Evolutionary conservation across 2,329 filamentous ascomycete species (phyloP).

Genomic region (Dactylella cylindrospora): DNA sequence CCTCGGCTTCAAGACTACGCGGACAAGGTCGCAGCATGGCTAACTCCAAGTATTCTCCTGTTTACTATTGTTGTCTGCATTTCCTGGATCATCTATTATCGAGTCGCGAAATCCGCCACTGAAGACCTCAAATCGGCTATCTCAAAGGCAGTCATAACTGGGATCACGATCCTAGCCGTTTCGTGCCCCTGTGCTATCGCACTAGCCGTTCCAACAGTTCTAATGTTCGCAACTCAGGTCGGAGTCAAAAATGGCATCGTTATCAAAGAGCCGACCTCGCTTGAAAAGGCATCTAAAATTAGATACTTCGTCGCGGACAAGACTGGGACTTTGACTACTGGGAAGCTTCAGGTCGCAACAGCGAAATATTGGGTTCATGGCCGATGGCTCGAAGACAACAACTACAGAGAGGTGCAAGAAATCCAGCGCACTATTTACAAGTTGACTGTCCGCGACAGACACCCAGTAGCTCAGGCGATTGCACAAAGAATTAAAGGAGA

Average conservation of each 20-base stretch:
- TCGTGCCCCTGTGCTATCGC: constrained; percentile 80
- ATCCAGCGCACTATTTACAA: constrained; percentile 18
- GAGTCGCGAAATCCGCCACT: not conserved
- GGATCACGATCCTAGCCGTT: constrained; percentile 72
- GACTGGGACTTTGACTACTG: constrained; percentile 72
- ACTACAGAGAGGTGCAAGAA: constrained; percentile 14
- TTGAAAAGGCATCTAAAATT: constrained; percentile 64
- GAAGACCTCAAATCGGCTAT: constrained; percentile 15
- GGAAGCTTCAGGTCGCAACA: constrained; percentile 56
- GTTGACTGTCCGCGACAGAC: constrained; percentile 35
- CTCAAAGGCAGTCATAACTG: constrained; percentile 67
- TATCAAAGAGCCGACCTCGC: constrained; percentile 66
- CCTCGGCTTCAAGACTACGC: constrained; percentile 69
- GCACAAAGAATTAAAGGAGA: constrained; percentile 26
- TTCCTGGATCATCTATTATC: constrained; percentile 22
- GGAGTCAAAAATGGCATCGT: constrained; percentile 67
- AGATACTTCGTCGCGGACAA: constrained; percentile 77
- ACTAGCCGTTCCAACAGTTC: constrained; percentile 73
- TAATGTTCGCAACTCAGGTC: constrained; percentile 69
- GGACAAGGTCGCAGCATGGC: constrained; percentile 58
- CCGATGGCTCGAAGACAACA: constrained; percentile 16
- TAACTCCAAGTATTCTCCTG: constrained; percentile 19
- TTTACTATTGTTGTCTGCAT: constrained; percentile 8
- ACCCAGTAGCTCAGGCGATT: constrained; percentile 47
- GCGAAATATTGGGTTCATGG: constrained; percentile 50